Evolutionary conservation across 2,329 filamentous ascomycete genomes (phyloP), one percentile per base, ranked within the genome.

Genomic region (Exophiala sp.): DNA sequence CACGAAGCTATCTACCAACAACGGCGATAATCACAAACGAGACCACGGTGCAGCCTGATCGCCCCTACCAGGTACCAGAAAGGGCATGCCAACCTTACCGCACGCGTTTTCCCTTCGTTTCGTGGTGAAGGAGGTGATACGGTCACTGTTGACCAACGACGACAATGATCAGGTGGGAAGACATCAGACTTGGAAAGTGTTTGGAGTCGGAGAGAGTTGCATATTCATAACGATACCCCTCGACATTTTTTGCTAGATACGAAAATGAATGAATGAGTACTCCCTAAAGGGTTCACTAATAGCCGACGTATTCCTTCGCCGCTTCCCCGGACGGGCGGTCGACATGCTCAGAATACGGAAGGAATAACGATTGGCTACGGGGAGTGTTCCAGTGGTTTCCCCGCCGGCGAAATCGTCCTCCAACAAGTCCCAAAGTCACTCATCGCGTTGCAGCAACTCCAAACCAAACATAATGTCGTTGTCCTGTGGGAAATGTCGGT

Each of bases 401-500:
- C 24, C 24, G 24, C 24, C 24, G 24, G 24, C 24, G 7, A 29
- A 29, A 38, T 38, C 29, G 47, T 20, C 20, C 21, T 43, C 8
- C 16, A 16, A 38, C 14, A 40, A 16, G 18, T 41, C 39, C 39
- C 8, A 20, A 41, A 20, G 33, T 14, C 33, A 33, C 44, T 47
- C 44, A 16, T 47, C 32, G n/a, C 12, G 43, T 10, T 3, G 10
- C 21, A 45, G 21, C 21, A 21, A 12, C 18, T 14, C 18, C 3
- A 21, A 35, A 7, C 33, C 45, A 47, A 38, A 35, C 16, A 38
- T 36, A 41, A 21, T 54, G 48, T 43, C 41, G 29, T 24, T 3
- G 14, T 21, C 48, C n/a, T 24, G 24, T 29, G 38, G 35, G 32
- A 48, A 55, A 47, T 51, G 53, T 55, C 53, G 53, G 53, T 55